Conservation (phyloP, 208 protist species). For the Crithidia fasciculata region DNA sequence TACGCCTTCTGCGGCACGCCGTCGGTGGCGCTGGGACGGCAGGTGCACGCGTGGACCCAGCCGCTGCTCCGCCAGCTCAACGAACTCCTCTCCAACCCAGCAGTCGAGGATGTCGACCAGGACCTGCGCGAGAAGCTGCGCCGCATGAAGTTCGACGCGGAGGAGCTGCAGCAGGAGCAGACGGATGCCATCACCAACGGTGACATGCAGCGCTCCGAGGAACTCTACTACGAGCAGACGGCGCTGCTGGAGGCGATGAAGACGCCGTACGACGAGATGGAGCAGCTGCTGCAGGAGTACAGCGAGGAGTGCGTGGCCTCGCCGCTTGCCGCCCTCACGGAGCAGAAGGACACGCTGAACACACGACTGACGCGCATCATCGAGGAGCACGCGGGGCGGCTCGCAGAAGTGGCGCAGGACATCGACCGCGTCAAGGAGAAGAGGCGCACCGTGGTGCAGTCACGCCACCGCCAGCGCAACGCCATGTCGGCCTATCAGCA, state of each 20-base stretch:
- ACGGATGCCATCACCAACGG: constrained; percentile 75
- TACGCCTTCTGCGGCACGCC: constrained; percentile 31
- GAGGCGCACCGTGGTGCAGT: constrained; percentile 31
- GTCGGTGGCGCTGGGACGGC: constrained; percentile 21
- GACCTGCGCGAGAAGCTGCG: constrained; percentile 65
- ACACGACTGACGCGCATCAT: constrained; percentile 17
- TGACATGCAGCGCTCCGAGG: constrained; percentile 82
- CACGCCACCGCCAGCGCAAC: constrained; percentile 41
- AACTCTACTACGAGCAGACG: constrained; percentile 81
- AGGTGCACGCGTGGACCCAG: constrained; percentile 45
- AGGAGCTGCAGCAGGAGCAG: constrained; percentile 79
- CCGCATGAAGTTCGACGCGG: constrained; percentile 73
- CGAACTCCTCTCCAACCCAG: constrained; percentile 40
- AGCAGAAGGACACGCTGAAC: constrained; percentile 34
- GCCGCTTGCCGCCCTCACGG: constrained; percentile 34
- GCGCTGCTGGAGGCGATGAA: constrained; percentile 72
- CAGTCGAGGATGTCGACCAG: constrained; percentile 50
- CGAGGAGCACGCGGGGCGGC: constrained; percentile 11
- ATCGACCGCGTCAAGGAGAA: constrained; percentile 41
- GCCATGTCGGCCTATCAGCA: constrained; percentile 41
- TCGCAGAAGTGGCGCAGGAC: constrained; percentile 41
- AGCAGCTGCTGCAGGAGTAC: constrained; percentile 50
- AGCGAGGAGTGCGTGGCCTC: constrained; percentile 31
- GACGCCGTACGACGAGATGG: constrained; percentile 60
- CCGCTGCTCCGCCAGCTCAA: constrained; percentile 56